Evolutionary conservation across 2,329 filamentous ascomycete species (phyloP).

Genomic region (Phaeosphaeriaceae sp.): DNA sequence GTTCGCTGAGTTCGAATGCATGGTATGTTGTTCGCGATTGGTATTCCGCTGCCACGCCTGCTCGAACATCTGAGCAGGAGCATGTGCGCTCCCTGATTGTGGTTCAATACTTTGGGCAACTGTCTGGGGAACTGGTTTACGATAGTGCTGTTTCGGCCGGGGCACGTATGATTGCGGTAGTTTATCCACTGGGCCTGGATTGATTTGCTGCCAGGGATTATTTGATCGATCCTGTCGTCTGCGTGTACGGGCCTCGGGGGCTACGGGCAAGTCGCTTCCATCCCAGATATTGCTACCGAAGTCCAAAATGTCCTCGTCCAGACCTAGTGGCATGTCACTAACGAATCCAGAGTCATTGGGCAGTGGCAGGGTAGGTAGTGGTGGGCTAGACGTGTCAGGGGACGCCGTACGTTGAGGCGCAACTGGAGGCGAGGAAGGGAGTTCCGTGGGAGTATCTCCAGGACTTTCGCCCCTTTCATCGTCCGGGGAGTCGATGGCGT

Average conservation of each 20-base stretch:
- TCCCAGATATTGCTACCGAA: conserved; percentile 27
- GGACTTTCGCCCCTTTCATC: conserved; percentile 55
- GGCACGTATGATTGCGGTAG: conserved; percentile 37
- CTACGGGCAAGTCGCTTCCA: conserved; percentile 26
- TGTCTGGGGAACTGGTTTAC: conserved; percentile 19
- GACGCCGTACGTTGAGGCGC: conserved; percentile 63
- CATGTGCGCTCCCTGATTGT: conserved; percentile 13
- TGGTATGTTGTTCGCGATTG: conserved; percentile 5
- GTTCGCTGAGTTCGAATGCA: conserved; percentile 5
- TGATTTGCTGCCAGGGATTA: conserved; percentile 38
- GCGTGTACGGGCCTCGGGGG: conserved; percentile 19
- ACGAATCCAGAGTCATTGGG: conserved; percentile 80
- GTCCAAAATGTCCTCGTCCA: conserved; percentile 67
- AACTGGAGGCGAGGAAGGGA: conserved; percentile 89
- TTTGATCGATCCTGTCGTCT: conserved; percentile 26
- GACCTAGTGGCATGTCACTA: conserved; percentile 76
- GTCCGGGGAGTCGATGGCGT: conserved; percentile 54
- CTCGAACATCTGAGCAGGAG: conserved; percentile 1
- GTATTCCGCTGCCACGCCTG: conserved; percentile 9
- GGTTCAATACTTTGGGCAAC: conserved; percentile 31
- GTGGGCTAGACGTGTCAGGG: conserved; percentile 80
- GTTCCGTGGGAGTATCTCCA: conserved; percentile 74
- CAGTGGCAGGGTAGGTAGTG: conserved; percentile 64
- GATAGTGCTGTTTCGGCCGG: conserved; percentile 22
- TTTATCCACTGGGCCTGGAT: conserved; percentile 34